Evolutionary conservation across 768 basidiomycete species (phyloP).

Genomic region (Coprinopsis cinerea): DNA sequence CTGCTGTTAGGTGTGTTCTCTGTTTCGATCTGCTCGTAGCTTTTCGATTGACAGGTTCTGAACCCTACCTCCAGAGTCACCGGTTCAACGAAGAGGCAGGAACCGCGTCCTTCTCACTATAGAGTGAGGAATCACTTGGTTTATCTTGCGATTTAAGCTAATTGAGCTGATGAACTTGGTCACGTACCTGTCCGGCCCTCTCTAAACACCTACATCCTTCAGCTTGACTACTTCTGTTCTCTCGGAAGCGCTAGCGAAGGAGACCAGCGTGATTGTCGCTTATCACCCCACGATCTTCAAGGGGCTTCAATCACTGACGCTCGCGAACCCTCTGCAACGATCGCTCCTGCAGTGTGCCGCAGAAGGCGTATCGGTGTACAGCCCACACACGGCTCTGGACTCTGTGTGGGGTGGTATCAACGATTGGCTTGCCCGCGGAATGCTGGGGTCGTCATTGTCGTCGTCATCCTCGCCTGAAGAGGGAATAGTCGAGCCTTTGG

Average conservation of each 20-base stretch:
- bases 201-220: no score
- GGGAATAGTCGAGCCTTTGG: conserved; percentile 32
- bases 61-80: conserved; percentile 39
- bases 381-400: conserved; percentile 87
- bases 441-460: no score
- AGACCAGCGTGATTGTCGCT: conserved; percentile 44
- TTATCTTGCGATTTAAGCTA: no score
- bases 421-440: conserved; percentile 73
- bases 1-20: conserved; percentile 61
- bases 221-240: background rate
- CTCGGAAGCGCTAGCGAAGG: background rate
- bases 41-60: conserved; percentile 2
- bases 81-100: conserved; percentile 37
- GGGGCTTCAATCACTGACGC: conserved; percentile 67
- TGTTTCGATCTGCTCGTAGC: background rate
- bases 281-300: conserved; percentile 87
- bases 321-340: conserved; percentile 71
- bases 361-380: conserved; percentile 79
- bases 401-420: conserved; percentile 81
- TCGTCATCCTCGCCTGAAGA: conserved; percentile 28
- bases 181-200: no score
- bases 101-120: conserved; percentile 62
- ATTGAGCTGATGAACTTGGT: no score
- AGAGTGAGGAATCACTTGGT: conserved; percentile 56
- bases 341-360: conserved; percentile 78